phyloP scores from a whole-genome alignment of 306 rosid genomes.

The Quercus bicolor region DNA sequence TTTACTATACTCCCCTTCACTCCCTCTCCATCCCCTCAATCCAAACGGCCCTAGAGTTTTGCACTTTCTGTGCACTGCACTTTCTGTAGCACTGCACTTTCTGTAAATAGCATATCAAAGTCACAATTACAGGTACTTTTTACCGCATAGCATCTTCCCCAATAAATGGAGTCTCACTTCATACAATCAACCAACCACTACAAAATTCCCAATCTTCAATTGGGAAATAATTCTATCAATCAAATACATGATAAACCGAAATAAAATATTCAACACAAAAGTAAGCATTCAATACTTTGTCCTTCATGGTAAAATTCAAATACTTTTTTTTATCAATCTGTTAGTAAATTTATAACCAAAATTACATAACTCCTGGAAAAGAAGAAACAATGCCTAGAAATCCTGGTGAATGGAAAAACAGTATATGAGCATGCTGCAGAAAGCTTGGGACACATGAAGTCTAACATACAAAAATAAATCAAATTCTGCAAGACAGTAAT shows the following conservation, averaged over 20 bases:
- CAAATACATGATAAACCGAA: neutral
- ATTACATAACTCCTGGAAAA: neutral
- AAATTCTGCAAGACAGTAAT: conserved; percentile 2
- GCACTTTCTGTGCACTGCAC: no score
- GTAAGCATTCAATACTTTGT: neutral
- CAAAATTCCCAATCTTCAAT: no score
- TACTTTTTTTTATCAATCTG: neutral
- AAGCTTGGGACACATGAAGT: neutral
- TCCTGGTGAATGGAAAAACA: neutral
- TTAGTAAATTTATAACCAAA: neutral
- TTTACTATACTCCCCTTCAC: no score
- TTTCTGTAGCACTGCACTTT: no score
- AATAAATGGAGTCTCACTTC: no score
- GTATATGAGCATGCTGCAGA: neutral
- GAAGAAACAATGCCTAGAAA: no score
- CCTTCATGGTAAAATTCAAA: neutral
- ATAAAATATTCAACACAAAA: neutral
- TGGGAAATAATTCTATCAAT: neutral
- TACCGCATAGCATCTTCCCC: no score
- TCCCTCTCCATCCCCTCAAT: no score
- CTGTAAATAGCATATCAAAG: no score
- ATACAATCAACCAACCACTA: no score
- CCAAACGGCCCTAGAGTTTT: no score
- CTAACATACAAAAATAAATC: conserved; percentile 12
- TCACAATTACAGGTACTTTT: no score